Conservation (phyloP, 1,284 basidiomycete species). For the Blastosporella zonata region DNA sequence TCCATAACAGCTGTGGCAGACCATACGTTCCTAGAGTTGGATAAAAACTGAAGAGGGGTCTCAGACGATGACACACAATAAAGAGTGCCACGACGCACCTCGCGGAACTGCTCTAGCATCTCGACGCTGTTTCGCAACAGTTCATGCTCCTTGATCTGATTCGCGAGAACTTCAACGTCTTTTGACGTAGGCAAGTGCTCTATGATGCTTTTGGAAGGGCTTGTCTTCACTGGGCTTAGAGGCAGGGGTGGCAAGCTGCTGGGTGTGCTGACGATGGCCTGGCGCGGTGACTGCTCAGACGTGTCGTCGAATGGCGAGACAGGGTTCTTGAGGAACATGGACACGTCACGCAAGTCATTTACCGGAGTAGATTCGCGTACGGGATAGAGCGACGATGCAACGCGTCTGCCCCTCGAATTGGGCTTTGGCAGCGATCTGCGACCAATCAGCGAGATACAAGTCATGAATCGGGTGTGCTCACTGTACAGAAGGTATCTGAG, state of each 20-base stretch:
- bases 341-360: conserved; percentile 45
- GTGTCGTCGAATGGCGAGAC: conserved; percentile 26
- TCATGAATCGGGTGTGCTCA: conserved; percentile 5
- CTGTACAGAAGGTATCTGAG: conserved; percentile 26
- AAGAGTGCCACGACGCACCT: conserved; percentile 31
- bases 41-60: conserved; percentile 40
- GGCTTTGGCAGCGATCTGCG: conserved; percentile 21
- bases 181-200: conserved; percentile 29
- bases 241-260: conserved; percentile 37
- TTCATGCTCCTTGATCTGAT: conserved; percentile 35
- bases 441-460: conserved; percentile 18
- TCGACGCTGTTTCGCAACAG: conserved; percentile 33
- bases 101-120: conserved; percentile 38
- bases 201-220: conserved; percentile 34
- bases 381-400: conserved; percentile 32
- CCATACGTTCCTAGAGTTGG: conserved; percentile 55
- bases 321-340: conserved; percentile 48
- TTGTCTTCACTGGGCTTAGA: conserved; percentile 32
- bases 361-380: conserved; percentile 44
- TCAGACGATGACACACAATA: conserved; percentile 9
- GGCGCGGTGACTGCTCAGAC: conserved; percentile 24
- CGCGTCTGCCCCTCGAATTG: conserved; percentile 27
- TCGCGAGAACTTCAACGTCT: conserved; percentile 31
- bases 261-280: conserved; percentile 27
- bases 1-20: conserved; percentile 44